Evolutionary conservation across 192 early-diverging fungal species (phyloP), one percentile per base, ranked within the genome.

Genomic region (Ambispora gerdemannii): DNA sequence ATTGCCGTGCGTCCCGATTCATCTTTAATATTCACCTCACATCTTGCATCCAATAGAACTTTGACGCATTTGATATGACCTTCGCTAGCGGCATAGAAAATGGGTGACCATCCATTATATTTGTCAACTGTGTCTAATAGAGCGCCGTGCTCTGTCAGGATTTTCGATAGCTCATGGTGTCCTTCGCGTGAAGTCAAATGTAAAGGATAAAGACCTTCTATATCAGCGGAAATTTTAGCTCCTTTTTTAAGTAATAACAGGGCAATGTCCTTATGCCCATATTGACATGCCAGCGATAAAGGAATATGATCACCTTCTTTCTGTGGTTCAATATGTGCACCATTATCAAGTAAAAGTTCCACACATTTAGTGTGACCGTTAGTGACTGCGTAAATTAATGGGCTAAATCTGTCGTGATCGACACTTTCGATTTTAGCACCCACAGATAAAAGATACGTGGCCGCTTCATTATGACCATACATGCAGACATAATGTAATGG

Each of bases 11-110:
- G 93, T 20, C 86, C 91, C 47, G 83, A 87, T 63, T 97, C 95
- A 68, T 99, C 97, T 31, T 85, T 81, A 24, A 88, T 73, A 43
- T 90, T 85, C 32, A 90, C 82, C 30, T 87, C 76, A 60, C 88
- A 90, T 8, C 91, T 91, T 6, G 92, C 89, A 20, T 88, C 86
- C 2, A 98, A 73, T 53, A 99, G 73, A 11, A 93, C 83, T 20
- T 86, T 79, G 2, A 92, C 91, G 74, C 92, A 93, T 11, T 89
- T 88, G 3, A 82, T 72, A 71, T 97, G 88, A 1, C 97, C 97
- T 66, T 98, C 95, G 61, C 87, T 88, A 13, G 92, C 92, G 0
- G 95, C 91, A 78, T 93, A 97, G 64, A 99, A 99, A n/a, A 97
- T 75, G 0, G 97, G 95, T 4, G 95, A 91, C 97, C 97, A 99